A percentile compares a stretch with the other conserved stretches of the same genome.
Conservation (phyloP, 2,329 filamentous ascomycete genomes). For the Diplodia seriata region DNA sequence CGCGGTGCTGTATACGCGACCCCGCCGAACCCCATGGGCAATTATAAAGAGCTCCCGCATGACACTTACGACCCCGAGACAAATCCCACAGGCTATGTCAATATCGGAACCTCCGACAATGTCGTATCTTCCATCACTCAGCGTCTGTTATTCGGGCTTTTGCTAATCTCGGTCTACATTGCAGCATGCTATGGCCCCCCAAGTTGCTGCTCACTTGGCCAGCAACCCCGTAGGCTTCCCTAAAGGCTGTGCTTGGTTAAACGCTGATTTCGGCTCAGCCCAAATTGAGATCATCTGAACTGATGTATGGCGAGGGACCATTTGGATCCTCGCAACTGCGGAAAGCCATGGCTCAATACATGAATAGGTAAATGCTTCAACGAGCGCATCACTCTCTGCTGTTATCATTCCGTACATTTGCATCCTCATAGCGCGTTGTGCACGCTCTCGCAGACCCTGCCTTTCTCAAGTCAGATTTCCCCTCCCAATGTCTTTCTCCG, state of each 20-base stretch:
- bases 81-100: constrained; percentile 43
- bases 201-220: constrained; percentile 50
- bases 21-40: constrained; percentile 34
- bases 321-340: constrained; percentile 50
- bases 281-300: constrained; percentile 43
- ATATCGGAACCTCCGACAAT: constrained; percentile 44
- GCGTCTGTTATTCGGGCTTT: background rate
- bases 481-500: no score
- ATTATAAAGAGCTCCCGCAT: constrained; percentile 33
- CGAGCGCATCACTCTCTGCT: background rate
- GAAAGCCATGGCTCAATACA: constrained; percentile 49
- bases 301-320: constrained; percentile 52
- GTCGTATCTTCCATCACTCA: constrained; percentile 14
- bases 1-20: constrained; percentile 29
- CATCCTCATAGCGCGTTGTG: no score
- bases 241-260: no score
- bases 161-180: background rate
- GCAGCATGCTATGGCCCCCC: constrained; percentile 48
- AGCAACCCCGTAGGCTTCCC: constrained; percentile 41
- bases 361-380: constrained; percentile 44
- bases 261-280: constrained; percentile 34
- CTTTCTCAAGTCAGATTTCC: background rate
- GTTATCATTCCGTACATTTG: no score
- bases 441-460: background rate
- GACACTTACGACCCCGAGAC: constrained; percentile 38